Percentiles rank a stretch among this genome's conserved stretches.
phyloP scores from a whole-genome alignment of 371 early-diverging fungal genomes.

The Thermomucor indicae-seudaticae region DNA sequence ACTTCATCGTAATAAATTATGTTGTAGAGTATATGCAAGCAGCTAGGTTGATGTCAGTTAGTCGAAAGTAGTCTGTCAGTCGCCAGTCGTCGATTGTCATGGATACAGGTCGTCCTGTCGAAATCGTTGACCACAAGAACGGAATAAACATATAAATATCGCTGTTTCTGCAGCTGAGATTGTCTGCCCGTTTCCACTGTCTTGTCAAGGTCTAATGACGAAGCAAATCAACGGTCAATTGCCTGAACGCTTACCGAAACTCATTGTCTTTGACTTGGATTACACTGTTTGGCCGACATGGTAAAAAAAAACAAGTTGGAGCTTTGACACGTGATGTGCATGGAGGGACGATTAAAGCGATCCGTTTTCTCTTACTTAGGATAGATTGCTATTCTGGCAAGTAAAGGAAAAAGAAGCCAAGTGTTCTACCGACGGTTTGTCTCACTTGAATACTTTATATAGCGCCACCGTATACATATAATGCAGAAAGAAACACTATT shows the following conservation, averaged over 20 bases:
- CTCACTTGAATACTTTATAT: neutral
- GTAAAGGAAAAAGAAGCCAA: neutral
- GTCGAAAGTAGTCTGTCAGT: too few species aligned
- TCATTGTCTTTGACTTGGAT: conserved; percentile 51
- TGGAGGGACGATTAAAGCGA: neutral
- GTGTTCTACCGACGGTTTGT: neutral
- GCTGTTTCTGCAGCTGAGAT: too few species aligned
- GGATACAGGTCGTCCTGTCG: too few species aligned
- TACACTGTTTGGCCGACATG: conserved; percentile 51
- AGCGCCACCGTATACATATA: conserved; percentile 2
- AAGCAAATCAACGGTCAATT: too few species aligned
- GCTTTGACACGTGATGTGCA: neutral
- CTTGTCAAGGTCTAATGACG: too few species aligned
- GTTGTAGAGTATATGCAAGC: too few species aligned
- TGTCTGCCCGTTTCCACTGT: too few species aligned
- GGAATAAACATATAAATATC: too few species aligned
- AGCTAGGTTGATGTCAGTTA: too few species aligned
- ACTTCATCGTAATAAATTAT: too few species aligned
- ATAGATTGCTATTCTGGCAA: conserved; percentile 37
- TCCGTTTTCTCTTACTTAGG: conserved; percentile 11
- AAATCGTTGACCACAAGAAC: too few species aligned
- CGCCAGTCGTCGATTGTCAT: too few species aligned
- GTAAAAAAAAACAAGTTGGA: conserved; percentile 21
- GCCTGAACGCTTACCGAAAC: conserved; percentile 23
- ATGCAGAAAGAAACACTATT: conserved; percentile 1